Conservation (phyloP, 2,329 filamentous ascomycete genomes). For the Penicillium expansum region DNA sequence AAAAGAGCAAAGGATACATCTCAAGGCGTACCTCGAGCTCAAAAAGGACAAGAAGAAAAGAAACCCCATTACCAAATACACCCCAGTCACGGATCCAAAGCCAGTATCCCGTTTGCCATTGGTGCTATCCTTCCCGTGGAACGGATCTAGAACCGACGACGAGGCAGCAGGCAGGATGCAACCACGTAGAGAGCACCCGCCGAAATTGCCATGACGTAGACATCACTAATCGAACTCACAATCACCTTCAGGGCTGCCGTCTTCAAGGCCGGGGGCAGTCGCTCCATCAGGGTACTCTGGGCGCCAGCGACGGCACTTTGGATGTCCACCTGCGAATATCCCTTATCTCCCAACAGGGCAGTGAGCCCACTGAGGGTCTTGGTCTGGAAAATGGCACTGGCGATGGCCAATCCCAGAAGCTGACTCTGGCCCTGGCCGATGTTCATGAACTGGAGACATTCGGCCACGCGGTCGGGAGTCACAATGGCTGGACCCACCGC, state of each 20-base stretch:
- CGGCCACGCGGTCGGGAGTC: not conserved
- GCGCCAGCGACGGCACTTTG: not conserved
- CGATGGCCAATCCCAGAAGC: conserved; percentile 12
- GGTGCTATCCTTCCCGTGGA: not conserved
- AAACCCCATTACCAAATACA: not conserved
- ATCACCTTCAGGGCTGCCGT: not conserved
- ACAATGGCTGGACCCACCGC: not conserved
- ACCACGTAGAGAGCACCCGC: not conserved
- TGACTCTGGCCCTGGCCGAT: conserved; percentile 10
- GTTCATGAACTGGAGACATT: conserved; percentile 8
- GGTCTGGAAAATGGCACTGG: conserved; percentile 12
- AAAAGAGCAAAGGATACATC: not conserved
- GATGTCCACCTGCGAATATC: not conserved
- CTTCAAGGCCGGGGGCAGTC: not conserved
- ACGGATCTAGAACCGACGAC: not conserved
- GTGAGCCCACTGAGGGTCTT: not conserved
- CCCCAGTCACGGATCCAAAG: not conserved
- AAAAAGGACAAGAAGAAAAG: not conserved
- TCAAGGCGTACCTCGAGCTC: not conserved
- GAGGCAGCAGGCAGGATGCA: not conserved
- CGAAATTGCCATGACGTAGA: not conserved
- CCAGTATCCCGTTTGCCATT: not conserved
- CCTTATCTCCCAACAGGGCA: not conserved
- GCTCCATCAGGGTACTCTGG: not conserved
- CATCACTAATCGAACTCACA: not conserved